Conservation (phyloP, 2,329 filamentous ascomycete genomes). For the Alternaria ethzedia region DNA sequence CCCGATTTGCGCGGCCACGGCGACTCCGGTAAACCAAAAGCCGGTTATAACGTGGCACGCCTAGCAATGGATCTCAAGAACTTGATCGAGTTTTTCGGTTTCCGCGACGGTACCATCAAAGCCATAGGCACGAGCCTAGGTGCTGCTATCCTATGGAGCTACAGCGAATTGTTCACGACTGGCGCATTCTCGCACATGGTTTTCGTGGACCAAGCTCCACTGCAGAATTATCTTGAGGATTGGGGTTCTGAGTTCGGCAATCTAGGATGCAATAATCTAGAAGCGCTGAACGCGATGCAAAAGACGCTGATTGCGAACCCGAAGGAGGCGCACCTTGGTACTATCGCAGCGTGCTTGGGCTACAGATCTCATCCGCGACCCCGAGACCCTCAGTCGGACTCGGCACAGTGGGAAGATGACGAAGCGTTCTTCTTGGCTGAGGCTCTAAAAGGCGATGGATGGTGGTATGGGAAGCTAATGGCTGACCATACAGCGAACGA, state of each 20-base stretch:
- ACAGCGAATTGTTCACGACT: constrained; percentile 35
- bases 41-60: constrained; percentile 37
- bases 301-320: constrained; percentile 17
- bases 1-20: constrained; percentile 38
- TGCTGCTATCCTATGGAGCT: constrained; percentile 33
- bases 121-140: constrained; percentile 31
- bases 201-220: constrained; percentile 38
- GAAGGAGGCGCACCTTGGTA: constrained; percentile 23
- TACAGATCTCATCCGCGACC: constrained; percentile 30
- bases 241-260: constrained; percentile 33
- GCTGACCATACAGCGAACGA: constrained; percentile 38
- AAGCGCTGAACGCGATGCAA: constrained; percentile 23
- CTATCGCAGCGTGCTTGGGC: constrained; percentile 31
- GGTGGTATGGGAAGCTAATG: constrained; percentile 41
- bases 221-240: constrained; percentile 33
- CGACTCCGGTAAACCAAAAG: constrained; percentile 27
- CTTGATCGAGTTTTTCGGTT: constrained; percentile 25
- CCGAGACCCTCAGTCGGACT: constrained; percentile 14
- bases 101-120: constrained; percentile 12
- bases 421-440: constrained; percentile 32
- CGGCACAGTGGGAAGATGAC: constrained; percentile 26
- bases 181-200: constrained; percentile 27
- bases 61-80: constrained; percentile 36
- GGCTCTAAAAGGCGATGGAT: constrained; percentile 31
- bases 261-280: constrained; percentile 24